A percentile compares a stretch with the other conserved stretches of the same genome.
phyloP scores from a whole-genome alignment of 371 early-diverging fungal genomes.

The Mortierella sp. region DNA sequence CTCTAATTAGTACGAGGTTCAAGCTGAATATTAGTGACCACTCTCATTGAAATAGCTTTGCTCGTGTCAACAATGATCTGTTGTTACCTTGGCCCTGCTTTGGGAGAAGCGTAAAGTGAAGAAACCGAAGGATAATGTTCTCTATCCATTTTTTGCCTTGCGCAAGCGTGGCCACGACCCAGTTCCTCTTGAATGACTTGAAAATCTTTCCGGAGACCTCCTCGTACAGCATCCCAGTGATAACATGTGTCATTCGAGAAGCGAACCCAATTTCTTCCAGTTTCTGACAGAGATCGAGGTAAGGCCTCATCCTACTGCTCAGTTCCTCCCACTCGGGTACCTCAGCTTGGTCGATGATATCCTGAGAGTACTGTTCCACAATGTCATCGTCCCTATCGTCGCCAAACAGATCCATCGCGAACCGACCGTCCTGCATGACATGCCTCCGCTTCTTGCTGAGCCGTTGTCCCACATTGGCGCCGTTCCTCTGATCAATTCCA shows the following conservation, averaged over 20 bases:
- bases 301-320: constrained; percentile 14
- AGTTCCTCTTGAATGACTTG: constrained; percentile 25
- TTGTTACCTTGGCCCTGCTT: constrained; percentile 32
- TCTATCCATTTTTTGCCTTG: constrained; percentile 53
- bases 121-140: constrained; percentile 39
- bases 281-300: constrained; percentile 31
- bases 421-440: constrained; percentile 52
- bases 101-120: constrained; percentile 39
- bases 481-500: neutral
- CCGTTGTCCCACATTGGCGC: constrained; percentile 9
- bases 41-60: neutral
- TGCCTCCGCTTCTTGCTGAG: constrained; percentile 39
- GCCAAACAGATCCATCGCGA: constrained; percentile 47
- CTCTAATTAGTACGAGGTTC: constrained; percentile 1
- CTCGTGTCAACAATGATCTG: neutral
- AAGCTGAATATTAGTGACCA: neutral
- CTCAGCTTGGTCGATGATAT: neutral
- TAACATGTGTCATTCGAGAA: constrained; percentile 35
- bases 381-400: constrained; percentile 49
- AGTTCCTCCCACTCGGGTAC: neutral
- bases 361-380: constrained; percentile 45
- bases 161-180: constrained; percentile 35
- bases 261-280: constrained; percentile 48
- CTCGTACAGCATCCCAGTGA: constrained; percentile 47
- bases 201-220: constrained; percentile 44